A percentile compares a stretch with the other conserved stretches of the same genome.
Evolutionary conservation across 2,329 filamentous ascomycete species (phyloP).

Genomic region (Alternaria longipes): DNA sequence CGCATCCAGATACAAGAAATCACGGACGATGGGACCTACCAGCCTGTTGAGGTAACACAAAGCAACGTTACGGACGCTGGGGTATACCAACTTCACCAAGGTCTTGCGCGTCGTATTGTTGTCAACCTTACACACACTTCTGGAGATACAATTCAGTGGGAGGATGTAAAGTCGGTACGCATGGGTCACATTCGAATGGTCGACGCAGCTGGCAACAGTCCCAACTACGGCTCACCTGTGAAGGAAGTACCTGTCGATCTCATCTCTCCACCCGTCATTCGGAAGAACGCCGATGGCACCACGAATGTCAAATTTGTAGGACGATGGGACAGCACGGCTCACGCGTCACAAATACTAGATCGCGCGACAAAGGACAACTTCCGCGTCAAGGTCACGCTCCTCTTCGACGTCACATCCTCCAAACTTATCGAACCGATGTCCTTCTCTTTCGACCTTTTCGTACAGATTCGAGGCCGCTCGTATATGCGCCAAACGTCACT

Average conservation of each 20-base stretch:
- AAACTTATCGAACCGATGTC: conserved; percentile 88
- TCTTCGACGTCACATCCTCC: conserved; percentile 85
- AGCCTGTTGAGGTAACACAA: conserved; percentile 92
- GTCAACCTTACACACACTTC: conserved; percentile 92
- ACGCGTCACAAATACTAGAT: conserved; percentile 92
- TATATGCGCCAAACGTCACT: conserved; percentile 88
- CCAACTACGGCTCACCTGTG: conserved; percentile 75
- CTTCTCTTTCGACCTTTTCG: conserved; percentile 80
- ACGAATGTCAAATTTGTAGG: conserved; percentile 85
- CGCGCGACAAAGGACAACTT: conserved; percentile 92
- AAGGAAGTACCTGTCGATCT: conserved; percentile 81
- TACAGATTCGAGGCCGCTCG: conserved; percentile 83
- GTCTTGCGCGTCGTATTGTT: conserved; percentile 85
- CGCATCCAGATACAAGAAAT: conserved; percentile 90
- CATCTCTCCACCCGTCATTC: conserved; percentile 78
- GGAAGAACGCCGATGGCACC: conserved; percentile 88
- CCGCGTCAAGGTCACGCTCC: conserved; percentile 84
- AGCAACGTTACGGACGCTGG: conserved; percentile 84
- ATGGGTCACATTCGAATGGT: conserved; percentile 84
- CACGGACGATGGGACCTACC: conserved; percentile 88
- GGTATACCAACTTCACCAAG: conserved; percentile 94
- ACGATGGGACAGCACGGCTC: conserved; percentile 96
- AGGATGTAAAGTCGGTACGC: conserved; percentile 78
- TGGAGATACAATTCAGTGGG: conserved; percentile 87
- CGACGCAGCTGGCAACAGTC: conserved; percentile 84